Base-by-base conservation (phyloP, 2,329 filamentous ascomycete species). In the Amesomyces nigricolor region DNA sequence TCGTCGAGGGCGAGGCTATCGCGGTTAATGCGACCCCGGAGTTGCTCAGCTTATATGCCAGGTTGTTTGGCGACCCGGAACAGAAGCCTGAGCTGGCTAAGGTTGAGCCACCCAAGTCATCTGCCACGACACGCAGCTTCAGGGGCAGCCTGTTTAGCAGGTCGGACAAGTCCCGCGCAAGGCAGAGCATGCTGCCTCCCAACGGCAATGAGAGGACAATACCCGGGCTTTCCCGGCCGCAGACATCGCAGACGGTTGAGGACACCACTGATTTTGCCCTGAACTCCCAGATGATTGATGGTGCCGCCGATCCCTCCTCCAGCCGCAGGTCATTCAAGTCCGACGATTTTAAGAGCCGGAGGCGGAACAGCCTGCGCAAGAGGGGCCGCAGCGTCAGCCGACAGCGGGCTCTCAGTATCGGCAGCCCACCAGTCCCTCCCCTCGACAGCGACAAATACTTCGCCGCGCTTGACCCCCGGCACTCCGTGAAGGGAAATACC, bases 11-110 rank as follows among this genome's bases (percentile, higher is more conserved):
- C 1, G 84, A 91, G 0, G 86, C 89, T 56, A 82, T 86, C 54
- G 92, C 94, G 16, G 89, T 97, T 49, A 96, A 96, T 67, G 86
- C 88, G 58, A 91, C 88, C 67, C 84, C 89, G 61, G 91, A 96
- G 70, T 77, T 99, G 39, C 74, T 99, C 17, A 83, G 83, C 14
- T 75, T 97, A 0, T 99, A 94, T 67, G 81, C 85, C 3, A 80
- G 88, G 59, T 75, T 99, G 0, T 97, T 96, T 68, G 87, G 87
- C 6, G 69, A 73, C n/a, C 62, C 71, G 3, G 80, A 83, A 47
- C 72, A 82, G 9, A 72, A 76, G 60, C 66, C 67, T 63, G 74
- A 66, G 57, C 69, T 62, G 60, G 71, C 65, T 54, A 77, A 64
- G 65, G 69, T 76, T 17, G 75, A 80, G 17, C 79, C 81, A 5